phyloP scores from a whole-genome alignment of 2,329 filamentous ascomycete genomes.

The Alternaria longipes region DNA sequence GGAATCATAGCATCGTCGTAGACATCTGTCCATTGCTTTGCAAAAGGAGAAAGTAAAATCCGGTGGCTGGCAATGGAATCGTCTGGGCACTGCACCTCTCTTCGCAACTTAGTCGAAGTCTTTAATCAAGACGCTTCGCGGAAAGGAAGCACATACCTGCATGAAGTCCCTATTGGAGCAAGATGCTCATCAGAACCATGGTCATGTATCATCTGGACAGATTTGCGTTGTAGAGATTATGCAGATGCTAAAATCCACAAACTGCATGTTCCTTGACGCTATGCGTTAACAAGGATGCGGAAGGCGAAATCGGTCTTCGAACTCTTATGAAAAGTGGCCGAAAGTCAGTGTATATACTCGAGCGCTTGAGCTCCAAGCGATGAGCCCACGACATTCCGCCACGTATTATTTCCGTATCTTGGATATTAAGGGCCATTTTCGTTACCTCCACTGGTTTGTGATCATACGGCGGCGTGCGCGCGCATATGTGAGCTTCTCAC shows the following conservation, averaged over 20 bases:
- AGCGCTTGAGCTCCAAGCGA: not conserved
- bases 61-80: too few species aligned
- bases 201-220: not conserved
- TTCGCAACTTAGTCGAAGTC: too few species aligned
- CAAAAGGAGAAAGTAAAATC: too few species aligned
- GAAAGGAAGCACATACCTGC: not conserved
- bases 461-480: too few species aligned
- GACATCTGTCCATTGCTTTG: too few species aligned
- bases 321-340: not conserved
- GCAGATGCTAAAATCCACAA: not conserved
- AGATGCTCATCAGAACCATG: not conserved
- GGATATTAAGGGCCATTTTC: not conserved
- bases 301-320: not conserved
- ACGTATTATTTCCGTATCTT: not conserved
- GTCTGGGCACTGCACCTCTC: too few species aligned
- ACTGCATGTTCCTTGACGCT: not conserved
- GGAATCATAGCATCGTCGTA: too few species aligned
- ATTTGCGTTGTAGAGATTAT: not conserved
- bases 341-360: not conserved
- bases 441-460: too few species aligned
- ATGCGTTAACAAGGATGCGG: too few species aligned
- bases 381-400: not conserved
- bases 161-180: not conserved
- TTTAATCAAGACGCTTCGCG: not conserved
- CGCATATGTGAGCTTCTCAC: too few species aligned